Evolutionary conservation across 768 basidiomycete genomes (phyloP).

Genomic region (Lepiota subincarnata): DNA sequence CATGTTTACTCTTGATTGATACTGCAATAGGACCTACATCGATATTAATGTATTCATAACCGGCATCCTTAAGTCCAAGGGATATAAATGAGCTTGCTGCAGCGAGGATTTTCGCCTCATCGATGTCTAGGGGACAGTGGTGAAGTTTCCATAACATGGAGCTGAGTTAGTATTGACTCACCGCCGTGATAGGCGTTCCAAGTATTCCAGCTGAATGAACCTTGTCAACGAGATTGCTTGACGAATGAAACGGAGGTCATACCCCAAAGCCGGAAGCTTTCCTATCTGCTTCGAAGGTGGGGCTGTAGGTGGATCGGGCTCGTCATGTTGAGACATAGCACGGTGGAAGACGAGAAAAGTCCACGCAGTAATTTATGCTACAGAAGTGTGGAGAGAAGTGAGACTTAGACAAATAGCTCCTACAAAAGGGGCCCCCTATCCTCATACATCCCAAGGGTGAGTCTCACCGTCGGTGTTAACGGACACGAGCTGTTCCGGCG

Average conservation of each 20-base stretch:
- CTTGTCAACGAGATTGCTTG: no score
- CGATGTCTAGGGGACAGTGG: constrained; percentile 31
- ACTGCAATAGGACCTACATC: constrained; percentile 34
- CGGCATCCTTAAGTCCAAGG: constrained; percentile 42
- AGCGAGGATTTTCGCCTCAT: constrained; percentile 38
- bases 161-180: no score
- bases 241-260: neutral
- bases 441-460: no score
- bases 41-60: constrained; percentile 50
- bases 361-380: no score
- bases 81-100: constrained; percentile 44
- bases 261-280: constrained; percentile 46
- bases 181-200: constrained; percentile 47
- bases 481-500: no score
- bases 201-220: constrained; percentile 40
- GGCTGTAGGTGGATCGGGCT: constrained; percentile 38
- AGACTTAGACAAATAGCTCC: no score
- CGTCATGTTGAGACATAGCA: no score
- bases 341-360: no score
- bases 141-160: no score
- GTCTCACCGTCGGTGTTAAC: no score
- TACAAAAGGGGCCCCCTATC: no score
- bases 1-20: neutral
- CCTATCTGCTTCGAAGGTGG: constrained; percentile 38
- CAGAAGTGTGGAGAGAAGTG: no score